Percentiles rank a stretch among this genome's conserved stretches.
These are phyloP conservation scores for Coprinopsis cinerea DNA, from an alignment of 768 basidiomycete genomes.

Conservation along the genomic window DNA sequence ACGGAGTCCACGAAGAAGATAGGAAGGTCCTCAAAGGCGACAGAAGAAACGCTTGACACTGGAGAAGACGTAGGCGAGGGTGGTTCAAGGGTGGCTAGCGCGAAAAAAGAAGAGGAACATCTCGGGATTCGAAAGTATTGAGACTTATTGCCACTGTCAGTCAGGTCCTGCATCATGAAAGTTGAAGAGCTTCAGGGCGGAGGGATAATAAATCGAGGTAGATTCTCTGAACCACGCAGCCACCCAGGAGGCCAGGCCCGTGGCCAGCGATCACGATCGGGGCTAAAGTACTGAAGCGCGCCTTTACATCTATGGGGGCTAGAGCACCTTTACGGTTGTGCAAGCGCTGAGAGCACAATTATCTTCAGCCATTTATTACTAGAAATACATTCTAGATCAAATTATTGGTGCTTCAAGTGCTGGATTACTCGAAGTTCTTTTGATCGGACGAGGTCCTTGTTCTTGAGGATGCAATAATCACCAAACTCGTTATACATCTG, in stretches of 20 bases:
- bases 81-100: slow-evolving; percentile 6
- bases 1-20: slow-evolving; percentile 11
- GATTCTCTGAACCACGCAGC: no score
- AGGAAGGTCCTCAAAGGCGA: slow-evolving; percentile 8
- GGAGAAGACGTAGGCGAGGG: slow-evolving; percentile 5
- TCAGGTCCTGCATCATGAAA: no score
- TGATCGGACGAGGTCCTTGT: slow-evolving; percentile 35
- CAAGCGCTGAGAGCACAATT: no score
- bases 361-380: no score
- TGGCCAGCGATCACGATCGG: background rate
- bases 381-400: background rate
- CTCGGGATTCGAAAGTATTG: slow-evolving; percentile 4
- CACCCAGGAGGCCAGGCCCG: no score
- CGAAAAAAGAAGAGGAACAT: slow-evolving; percentile 9
- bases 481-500: slow-evolving; percentile 70
- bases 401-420: background rate
- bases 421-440: slow-evolving; percentile 25
- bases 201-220: background rate
- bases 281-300: no score
- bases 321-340: no score
- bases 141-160: no score
- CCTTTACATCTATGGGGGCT: no score
- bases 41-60: slow-evolving; percentile 4
- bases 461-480: slow-evolving; percentile 84
- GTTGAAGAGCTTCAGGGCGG: background rate